Evolutionary conservation across 257 asterid species (phyloP), one percentile per base, ranked within the genome.

Genomic region (Solanum bulbocastanum): DNA sequence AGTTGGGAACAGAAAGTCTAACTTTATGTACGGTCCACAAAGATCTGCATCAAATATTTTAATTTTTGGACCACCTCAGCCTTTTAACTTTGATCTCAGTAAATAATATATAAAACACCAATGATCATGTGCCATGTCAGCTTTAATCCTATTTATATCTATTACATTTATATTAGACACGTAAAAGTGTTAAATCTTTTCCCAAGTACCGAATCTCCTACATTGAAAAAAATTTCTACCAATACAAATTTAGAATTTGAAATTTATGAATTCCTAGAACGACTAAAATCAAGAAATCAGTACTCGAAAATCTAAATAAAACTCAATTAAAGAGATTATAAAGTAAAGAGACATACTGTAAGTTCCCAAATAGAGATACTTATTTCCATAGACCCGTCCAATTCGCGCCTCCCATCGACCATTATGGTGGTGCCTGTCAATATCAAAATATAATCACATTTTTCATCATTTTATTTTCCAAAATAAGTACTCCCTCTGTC

Each of bases 341-440:
- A 56, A 56, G 25, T 18, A 6, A 7, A 71, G 7, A 22, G 49
- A 87, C 93, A 5, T 91, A 94, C 97, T 65, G 82, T 87, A 97
- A 35, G 99, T 97, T 91, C 98, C 99, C 46, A 97, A 81, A 84
- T 97, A 97, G 88, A 95, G 92, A 89, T 97, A 97, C 90, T 97
- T 97, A 92, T 94, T 97, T 16, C 98, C 99, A 8, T 91, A 90
- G 10, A 95, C 97, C 8, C 96, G 95, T 73, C 99, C 99, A 40
- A 97, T 97, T 18, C 99, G 88, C 8, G 99, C 99, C 92, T 97
- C 99, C 99, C 99, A 97, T 87, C 99, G 94, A 30, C 99, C 99
- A 44, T 97, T 97, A 75, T 95, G 98, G 84, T 97, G 99, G 93
- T 97, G 99, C 96, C 99, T 96, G 92, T 84, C 87, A 74, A 83